Conservation (phyloP, 345 rosid species). For the Streptanthus diversifolius region DNA sequence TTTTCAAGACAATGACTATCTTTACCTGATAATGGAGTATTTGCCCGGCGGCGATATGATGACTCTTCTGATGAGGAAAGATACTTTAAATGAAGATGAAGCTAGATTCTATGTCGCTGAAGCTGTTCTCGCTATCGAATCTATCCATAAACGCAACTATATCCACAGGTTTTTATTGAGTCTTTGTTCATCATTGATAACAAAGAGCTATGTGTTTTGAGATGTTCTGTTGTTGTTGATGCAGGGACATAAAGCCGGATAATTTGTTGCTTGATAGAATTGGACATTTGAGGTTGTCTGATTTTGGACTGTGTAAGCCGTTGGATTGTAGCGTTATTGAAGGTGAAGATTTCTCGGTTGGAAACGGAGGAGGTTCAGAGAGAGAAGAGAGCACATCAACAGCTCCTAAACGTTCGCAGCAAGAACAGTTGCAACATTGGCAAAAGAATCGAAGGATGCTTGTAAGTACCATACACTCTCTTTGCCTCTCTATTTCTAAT, state of each 20-base stretch:
- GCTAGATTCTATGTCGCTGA: constrained; percentile 88
- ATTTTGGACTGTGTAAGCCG: constrained; percentile 95
- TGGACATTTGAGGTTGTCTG: constrained; percentile 89
- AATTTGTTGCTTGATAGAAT: constrained; percentile 80
- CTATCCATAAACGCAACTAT: constrained; percentile 88
- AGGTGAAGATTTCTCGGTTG: constrained; percentile 63
- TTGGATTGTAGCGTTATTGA: constrained; percentile 76
- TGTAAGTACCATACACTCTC: constrained; percentile 33
- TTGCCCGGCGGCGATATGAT: constrained; percentile 98
- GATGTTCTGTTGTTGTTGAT: constrained; percentile 2
- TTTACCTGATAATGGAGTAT: constrained; percentile 93
- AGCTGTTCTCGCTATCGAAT: constrained; percentile 82
- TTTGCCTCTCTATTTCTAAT: background rate
- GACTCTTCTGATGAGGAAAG: constrained; percentile 96
- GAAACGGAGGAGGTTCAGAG: constrained; percentile 40
- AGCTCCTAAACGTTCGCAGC: constrained; percentile 71
- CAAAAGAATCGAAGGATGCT: constrained; percentile 92
- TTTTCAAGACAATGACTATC: constrained; percentile 88
- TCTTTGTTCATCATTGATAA: background rate
- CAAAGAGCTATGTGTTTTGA: background rate
- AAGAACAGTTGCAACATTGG: constrained; percentile 89
- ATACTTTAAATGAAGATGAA: constrained; percentile 82
- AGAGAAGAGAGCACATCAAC: constrained; percentile 37
- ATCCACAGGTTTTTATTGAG: constrained; percentile 60
- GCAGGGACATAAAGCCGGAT: constrained; percentile 93